Evolutionary conservation across 176 grass and related monocot genomes (phyloP).

Genomic region (Luzula sylvatica): DNA sequence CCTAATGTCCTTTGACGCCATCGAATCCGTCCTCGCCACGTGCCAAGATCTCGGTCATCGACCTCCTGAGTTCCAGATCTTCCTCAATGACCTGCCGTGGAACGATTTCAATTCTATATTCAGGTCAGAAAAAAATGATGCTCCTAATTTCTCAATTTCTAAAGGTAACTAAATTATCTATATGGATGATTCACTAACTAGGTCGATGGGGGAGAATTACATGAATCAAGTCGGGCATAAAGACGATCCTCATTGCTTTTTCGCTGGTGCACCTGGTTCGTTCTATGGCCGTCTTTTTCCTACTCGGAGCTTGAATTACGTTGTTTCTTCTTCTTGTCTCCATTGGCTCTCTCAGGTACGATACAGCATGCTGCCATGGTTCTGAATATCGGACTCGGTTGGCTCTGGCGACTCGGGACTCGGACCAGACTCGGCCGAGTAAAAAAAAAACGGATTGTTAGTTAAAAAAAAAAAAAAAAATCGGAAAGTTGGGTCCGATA

Average conservation of each 20-base stretch:
- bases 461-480: too few species aligned
- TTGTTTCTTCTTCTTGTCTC: conserved; percentile 29
- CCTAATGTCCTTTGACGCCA: conserved; percentile 1
- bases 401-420: too few species aligned
- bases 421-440: too few species aligned
- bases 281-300: conserved; percentile 29
- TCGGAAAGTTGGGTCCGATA: too few species aligned
- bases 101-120: conserved; percentile 47
- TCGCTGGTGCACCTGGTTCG: conserved; percentile 24
- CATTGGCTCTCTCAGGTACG: conserved; percentile 33
- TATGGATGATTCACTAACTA: background rate
- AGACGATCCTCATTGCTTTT: background rate
- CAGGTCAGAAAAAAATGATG: background rate
- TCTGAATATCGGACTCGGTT: too few species aligned
- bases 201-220: conserved; percentile 8
- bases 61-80: conserved; percentile 20
- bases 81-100: conserved; percentile 27
- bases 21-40: conserved; percentile 1
- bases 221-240: background rate
- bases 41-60: background rate
- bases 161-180: background rate
- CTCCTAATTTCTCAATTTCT: background rate
- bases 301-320: conserved; percentile 23
- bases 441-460: too few species aligned
- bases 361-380: too few species aligned